Base-by-base conservation (phyloP, 140 eudicot species). In the Senecio squalidus region DNA sequence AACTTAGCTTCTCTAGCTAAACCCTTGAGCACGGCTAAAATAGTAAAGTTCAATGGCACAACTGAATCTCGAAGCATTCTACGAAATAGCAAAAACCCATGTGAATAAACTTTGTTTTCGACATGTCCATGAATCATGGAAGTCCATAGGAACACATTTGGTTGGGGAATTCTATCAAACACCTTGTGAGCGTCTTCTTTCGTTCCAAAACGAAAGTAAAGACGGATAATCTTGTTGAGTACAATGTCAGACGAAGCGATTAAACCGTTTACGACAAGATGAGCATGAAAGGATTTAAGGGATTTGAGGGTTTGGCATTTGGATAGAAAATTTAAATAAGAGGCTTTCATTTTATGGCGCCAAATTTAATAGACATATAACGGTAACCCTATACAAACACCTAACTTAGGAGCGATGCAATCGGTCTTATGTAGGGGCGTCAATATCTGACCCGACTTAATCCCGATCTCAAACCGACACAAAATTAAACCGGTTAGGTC, bases 81-180 rank as follows among this genome's bases (percentile, higher is more conserved):
- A 9, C 18, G 44, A 29, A 70, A 78, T 6, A 82, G 39, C 2
- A 24, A 45, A 46, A 78, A 63, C 29, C 68, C 80, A 10, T 78
- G 34, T 10, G 58, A 28, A 31, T 55, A 61, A 21, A 56, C 56
- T 38, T 51, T 44, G 66, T 62, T 74, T 58, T 77, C 76, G 22
- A 81, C 74, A 33, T 60, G 47, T 15, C 88, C 88, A 58, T 81
- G 88, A 55, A 81, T 66, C 74, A 81, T 64, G 28, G 88, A 74
- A 9, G 88, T 77, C 84, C 81, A 81, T 9, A 81, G 21, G 62
- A 77, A 81, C 45, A 71, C 63, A 76, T 81, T 81, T 77, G 81
- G 88, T 69, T 81, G 70, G 48, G 84, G 34, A 25, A 74, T 70
- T 70, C 50, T 5, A 30, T 73, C 79, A 16, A 81, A 81, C 78